These are phyloP conservation scores for Quercus ilex DNA, from an alignment of 306 rosid species.

Conservation along the genomic window DNA sequence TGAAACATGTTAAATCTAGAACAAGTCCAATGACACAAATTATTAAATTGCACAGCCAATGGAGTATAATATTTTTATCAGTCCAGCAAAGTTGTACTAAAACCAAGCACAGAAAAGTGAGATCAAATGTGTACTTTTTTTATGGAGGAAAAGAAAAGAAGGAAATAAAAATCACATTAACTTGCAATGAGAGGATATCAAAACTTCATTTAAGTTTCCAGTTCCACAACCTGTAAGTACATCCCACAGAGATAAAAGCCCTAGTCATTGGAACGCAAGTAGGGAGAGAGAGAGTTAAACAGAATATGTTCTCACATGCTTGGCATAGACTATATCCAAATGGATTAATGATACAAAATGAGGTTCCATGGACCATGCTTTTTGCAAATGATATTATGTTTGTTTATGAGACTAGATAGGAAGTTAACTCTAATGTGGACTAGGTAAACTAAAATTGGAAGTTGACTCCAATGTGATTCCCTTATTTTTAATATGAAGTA, in stretches of 20 bases:
- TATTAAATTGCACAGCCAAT: neutral
- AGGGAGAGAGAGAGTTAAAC: neutral
- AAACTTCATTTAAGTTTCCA: neutral
- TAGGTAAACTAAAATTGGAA: neutral
- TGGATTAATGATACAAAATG: neutral
- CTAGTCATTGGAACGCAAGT: no score
- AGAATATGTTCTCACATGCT: neutral
- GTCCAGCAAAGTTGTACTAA: neutral
- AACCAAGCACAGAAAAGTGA: neutral
- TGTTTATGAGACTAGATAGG: neutral
- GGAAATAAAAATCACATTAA: neutral
- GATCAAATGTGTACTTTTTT: neutral
- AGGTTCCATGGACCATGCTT: neutral
- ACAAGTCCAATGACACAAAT: neutral
- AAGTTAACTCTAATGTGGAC: neutral
- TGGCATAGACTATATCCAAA: neutral
- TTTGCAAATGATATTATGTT: neutral
- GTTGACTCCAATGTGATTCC: no score
- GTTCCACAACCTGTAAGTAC: neutral
- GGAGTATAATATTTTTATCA: neutral
- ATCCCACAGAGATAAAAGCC: neutral
- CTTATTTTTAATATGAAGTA: no score
- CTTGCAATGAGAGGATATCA: neutral
- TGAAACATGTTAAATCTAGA: neutral
- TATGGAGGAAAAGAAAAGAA: neutral